Conservation (phyloP, 2,329 filamentous ascomycete genomes). For the Juglanconis sp. region DNA sequence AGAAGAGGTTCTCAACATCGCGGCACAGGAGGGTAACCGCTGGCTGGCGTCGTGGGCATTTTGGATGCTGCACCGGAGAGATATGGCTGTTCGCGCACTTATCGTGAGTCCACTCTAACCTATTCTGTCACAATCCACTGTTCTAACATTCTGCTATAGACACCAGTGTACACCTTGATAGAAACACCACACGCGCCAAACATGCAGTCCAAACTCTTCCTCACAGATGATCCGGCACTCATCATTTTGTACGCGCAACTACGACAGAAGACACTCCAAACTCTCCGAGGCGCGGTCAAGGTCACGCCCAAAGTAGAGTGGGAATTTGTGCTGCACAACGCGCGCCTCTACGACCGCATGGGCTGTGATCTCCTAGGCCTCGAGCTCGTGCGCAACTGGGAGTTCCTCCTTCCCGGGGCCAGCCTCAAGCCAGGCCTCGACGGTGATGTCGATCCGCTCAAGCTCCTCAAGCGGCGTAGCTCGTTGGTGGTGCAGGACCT, state of each 20-base stretch:
- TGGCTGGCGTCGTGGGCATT: slow-evolving; percentile 97
- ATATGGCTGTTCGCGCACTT: slow-evolving; percentile 79
- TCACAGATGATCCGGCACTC: slow-evolving; percentile 87
- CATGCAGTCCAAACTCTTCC: slow-evolving; percentile 72
- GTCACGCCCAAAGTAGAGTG: slow-evolving; percentile 77
- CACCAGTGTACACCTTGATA: slow-evolving; percentile 72
- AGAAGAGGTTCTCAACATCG: slow-evolving; percentile 74
- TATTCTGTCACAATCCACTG: background rate
- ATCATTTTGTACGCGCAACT: slow-evolving; percentile 85
- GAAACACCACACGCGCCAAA: slow-evolving; percentile 66
- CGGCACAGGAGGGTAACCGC: slow-evolving; percentile 77
- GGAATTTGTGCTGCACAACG: slow-evolving; percentile 85
- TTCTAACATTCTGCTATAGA: slow-evolving; percentile 44
- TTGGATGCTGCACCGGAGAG: slow-evolving; percentile 79
- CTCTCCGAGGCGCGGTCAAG: slow-evolving; percentile 79
- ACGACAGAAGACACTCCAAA: slow-evolving; percentile 76
- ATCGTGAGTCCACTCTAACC: slow-evolving; percentile 55
- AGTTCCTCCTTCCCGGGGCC: slow-evolving; percentile 60
- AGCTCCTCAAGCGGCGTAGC: slow-evolving; percentile 66
- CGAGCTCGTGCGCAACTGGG: slow-evolving; percentile 80
- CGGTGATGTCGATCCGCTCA: slow-evolving; percentile 59
- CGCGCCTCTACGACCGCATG: slow-evolving; percentile 82
- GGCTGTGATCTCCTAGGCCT: slow-evolving; percentile 88
- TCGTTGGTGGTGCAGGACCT: slow-evolving; percentile 78
- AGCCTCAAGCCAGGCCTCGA: slow-evolving; percentile 34